Evolutionary conservation across 176 grass and related monocot species (phyloP).

Genomic region (Avena insularis): DNA sequence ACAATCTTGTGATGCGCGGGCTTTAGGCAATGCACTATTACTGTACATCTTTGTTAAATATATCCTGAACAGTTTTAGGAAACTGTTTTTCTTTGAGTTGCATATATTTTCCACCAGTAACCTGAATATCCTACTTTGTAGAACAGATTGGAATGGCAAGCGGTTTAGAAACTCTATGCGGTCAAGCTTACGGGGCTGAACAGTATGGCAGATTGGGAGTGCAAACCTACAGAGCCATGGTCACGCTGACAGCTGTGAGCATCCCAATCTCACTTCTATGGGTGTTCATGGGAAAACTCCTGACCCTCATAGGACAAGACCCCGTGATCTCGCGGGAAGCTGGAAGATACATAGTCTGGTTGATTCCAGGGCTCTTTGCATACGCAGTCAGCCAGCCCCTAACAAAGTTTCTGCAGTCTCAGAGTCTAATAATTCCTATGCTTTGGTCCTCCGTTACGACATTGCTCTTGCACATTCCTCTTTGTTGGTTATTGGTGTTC

Average conservation of each 20-base stretch:
- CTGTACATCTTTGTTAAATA: neutral
- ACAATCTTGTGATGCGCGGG: neutral
- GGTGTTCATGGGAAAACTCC: constrained; percentile 70
- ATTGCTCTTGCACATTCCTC: constrained; percentile 70
- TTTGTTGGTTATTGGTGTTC: constrained; percentile 85
- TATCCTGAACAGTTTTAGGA: neutral
- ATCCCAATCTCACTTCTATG: constrained; percentile 79
- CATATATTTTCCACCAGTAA: neutral
- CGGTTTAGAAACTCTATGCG: constrained; percentile 82
- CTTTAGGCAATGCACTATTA: neutral
- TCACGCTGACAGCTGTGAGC: constrained; percentile 63
- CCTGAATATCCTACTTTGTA: constrained; percentile 30
- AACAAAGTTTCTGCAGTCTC: constrained; percentile 83
- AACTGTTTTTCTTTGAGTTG: neutral
- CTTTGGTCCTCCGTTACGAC: constrained; percentile 56
- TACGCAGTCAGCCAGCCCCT: constrained; percentile 68
- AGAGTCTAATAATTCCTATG: constrained; percentile 83
- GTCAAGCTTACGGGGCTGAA: constrained; percentile 89
- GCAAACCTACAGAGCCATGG: constrained; percentile 79
- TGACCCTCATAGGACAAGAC: constrained; percentile 75
- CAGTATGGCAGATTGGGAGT: constrained; percentile 67
- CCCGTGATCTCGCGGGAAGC: constrained; percentile 68
- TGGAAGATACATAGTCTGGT: constrained; percentile 72
- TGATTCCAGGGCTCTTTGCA: constrained; percentile 85
- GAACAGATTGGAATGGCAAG: constrained; percentile 90